Conservation (phyloP, 768 basidiomycete genomes). For the Amanita pallidorosea region DNA sequence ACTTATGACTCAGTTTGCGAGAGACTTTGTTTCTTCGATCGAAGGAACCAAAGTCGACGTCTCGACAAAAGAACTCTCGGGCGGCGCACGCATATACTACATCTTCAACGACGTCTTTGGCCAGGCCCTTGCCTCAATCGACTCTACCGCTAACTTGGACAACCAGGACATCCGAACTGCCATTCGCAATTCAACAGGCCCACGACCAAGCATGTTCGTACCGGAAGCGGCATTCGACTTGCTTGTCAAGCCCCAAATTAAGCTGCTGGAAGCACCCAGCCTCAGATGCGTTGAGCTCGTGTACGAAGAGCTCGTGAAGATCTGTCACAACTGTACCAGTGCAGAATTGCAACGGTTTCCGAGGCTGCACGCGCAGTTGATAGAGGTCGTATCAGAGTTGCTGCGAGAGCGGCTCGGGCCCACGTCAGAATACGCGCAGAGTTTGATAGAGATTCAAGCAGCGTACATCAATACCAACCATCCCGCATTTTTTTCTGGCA, state of each 20-base stretch:
- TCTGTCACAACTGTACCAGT: conserved; percentile 97
- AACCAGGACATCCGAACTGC: conserved; percentile 95
- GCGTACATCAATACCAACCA: conserved; percentile 99
- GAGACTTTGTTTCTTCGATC: conserved; percentile 94
- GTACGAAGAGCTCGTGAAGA: conserved; percentile 98
- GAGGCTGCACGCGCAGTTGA: conserved; percentile 80
- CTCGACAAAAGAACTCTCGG: conserved; percentile 96
- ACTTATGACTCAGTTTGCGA: conserved; percentile 97
- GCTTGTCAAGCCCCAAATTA: conserved; percentile 96
- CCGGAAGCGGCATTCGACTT: conserved; percentile 96
- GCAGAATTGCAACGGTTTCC: conserved; percentile 93
- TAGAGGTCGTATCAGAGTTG: conserved; percentile 96
- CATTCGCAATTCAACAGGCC: conserved; percentile 96
- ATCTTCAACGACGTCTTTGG: conserved; percentile 99
- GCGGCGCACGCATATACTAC: conserved; percentile 97
- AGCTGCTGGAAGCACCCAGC: conserved; percentile 88
- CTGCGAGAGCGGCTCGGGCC: conserved; percentile 92
- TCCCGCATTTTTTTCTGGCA: conserved; percentile 83
- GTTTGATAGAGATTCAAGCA: conserved; percentile 92
- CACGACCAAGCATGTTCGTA: conserved; percentile 90
- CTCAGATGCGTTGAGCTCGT: conserved; percentile 95
- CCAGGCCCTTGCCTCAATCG: conserved; percentile 78
- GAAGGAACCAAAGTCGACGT: conserved; percentile 95
- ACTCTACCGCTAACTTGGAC: conserved; percentile 85
- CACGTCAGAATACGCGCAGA: conserved; percentile 93